These are phyloP conservation scores for Mortierella sp. DNA, from an alignment of 371 early-diverging fungal species.

Conservation along the genomic window DNA sequence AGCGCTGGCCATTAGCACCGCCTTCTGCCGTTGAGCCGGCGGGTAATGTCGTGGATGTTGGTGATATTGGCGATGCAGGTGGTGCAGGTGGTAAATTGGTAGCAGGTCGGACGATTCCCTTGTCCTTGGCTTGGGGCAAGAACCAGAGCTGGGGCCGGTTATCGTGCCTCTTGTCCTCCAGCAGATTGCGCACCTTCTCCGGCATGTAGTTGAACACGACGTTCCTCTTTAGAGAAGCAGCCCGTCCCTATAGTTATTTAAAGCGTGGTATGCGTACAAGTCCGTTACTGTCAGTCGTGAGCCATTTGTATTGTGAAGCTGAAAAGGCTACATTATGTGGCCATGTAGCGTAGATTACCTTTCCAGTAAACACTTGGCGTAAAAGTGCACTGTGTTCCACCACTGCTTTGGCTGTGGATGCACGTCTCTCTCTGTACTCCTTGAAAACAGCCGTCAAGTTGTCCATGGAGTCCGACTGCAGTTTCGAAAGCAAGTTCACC, in stretches of 20 bases:
- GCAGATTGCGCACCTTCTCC: conserved; percentile 43
- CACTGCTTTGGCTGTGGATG: conserved; percentile 30
- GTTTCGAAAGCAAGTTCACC: conserved; percentile 39
- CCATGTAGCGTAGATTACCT: conserved; percentile 19
- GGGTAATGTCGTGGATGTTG: not conserved
- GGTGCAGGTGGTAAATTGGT: conserved; percentile 15
- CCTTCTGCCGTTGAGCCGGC: not conserved
- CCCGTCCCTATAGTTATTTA: conserved; percentile 35
- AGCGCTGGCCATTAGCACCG: not conserved
- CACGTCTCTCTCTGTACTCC: conserved; percentile 39
- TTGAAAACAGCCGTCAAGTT: conserved; percentile 31
- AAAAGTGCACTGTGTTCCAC: conserved; percentile 41
- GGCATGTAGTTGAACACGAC: conserved; percentile 58
- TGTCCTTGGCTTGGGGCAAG: conserved; percentile 37
- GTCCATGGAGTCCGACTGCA: conserved; percentile 23
- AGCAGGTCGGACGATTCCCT: conserved; percentile 27
- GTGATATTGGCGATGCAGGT: not conserved
- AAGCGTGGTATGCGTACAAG: not conserved
- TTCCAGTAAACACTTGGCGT: conserved; percentile 51
- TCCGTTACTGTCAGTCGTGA: not conserved
- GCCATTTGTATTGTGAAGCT: too few species aligned
- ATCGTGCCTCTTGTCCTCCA: conserved; percentile 51
- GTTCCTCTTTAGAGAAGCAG: conserved; percentile 43
- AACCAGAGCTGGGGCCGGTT: conserved; percentile 52
- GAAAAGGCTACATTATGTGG: too few species aligned